Evolutionary conservation across 2,329 filamentous ascomycete species (phyloP), one percentile per base, ranked within the genome.

Genomic region (Neonectria hederae): DNA sequence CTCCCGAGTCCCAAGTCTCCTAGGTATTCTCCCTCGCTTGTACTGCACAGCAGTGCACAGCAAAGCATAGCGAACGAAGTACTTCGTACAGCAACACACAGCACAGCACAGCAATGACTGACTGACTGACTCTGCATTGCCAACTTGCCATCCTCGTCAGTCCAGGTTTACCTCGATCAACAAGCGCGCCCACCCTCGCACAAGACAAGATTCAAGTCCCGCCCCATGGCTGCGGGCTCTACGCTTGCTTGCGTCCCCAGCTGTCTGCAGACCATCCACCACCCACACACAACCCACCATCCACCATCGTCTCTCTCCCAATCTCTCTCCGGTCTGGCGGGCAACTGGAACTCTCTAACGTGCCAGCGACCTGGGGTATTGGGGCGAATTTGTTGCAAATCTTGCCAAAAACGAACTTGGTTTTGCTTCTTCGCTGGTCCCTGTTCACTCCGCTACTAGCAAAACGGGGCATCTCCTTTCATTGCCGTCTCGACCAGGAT

Each of bases 301-400:
- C 63, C 38, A 42, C 38, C 38, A 10, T 10, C 38, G 38, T 42
- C 38, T 11, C n/a, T 21, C n/a, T 42, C 35, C 35, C 35, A 38
- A 43, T 59, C 64, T 61, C 61, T 66, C 52, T 46, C 61, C 58
- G 48, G 61, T 59, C 54, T 55, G 51, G 53, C 57, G 63, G 67
- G 57, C 63, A 63, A 38, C 59, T 70, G 65, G 66, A 65, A 68
- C 68, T 54, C 68, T 72, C 65, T 48, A 57, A 46, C 59, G n/a
- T 59, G 57, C 68, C 64, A 59, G 63, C 62, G 59, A 69, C 65
- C 49, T 65, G 56, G 65, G 48, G 65, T 65, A 63, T 58, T 72
- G 71, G 67, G 72, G 71, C 71, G 63, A 74, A 69, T 72, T 69
- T 26, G 43, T 62, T 74, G 73, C 72, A 74, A 74, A 75, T 75